Evolutionary conservation across 495 filamentous ascomycete genomes (phyloP), one percentile per base, ranked within the genome.

Genomic region (Penicillium crystallinum): DNA sequence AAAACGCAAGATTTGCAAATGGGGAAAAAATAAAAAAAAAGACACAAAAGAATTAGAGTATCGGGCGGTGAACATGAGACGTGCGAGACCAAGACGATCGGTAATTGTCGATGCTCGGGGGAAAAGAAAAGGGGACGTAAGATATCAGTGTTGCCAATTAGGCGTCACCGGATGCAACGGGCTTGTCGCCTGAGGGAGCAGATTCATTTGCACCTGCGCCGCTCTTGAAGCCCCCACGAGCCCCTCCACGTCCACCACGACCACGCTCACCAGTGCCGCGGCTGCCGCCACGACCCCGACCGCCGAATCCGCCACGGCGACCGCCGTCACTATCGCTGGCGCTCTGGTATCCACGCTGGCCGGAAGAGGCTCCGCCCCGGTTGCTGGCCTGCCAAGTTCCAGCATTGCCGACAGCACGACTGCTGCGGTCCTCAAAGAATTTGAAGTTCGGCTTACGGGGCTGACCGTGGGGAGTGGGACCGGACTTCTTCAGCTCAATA

Each of bases 281-380:
- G 30, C 77, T 77, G 18, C 77, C 77, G 18, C 84, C 73, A 19
- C 81, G 76, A 21, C 76, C 77, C 5, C 83, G 77, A n/a, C 82
- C 82, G 58, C 81, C 79, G 39, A 85, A 81, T 43, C 83, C 82
- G 40, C 87, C 83, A 33, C 83, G 76, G 17, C 82, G 68, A 29
- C 67, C 67, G 41, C 73, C 81, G 61, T 95, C 89, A 47, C 89
- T 91, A 63, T 95, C 93, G 63, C 90, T 96, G 52, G 87, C 84
- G 61, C 84, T 92, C 57, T 84, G 78, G 66, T 91, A 95, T 61
- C 85, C 90, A 57, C 79, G 84, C 59, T 75, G 77, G 41, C 74
- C 70, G 44, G 68, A 68, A 47, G 70, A 80, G 49, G 64, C 61
- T 36, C 81, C 77, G 33, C 85, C 81, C 12, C 83, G 77, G 66